A percentile compares a stretch with the other conserved stretches of the same genome.
Evolutionary conservation across 2,329 filamentous ascomycete genomes (phyloP).

Genomic region (Cercospora zeae-maydis): DNA sequence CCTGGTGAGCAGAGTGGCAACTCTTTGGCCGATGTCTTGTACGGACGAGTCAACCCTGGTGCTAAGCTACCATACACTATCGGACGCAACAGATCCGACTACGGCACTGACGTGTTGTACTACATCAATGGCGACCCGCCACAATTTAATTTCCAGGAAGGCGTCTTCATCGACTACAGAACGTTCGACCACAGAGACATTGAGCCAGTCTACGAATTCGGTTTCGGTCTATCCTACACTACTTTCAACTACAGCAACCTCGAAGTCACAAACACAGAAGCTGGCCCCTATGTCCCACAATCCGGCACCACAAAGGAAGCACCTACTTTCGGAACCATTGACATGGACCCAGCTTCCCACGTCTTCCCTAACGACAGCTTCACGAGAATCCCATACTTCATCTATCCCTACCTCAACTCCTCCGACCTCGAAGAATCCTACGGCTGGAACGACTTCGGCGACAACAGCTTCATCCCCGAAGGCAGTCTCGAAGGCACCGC

Average conservation of each 20-base stretch:
- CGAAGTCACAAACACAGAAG: slow-evolving; percentile 49
- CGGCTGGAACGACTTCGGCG: slow-evolving; percentile 57
- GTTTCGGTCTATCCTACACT: slow-evolving; percentile 63
- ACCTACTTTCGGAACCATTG: slow-evolving; percentile 61
- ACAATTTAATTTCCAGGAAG: slow-evolving; percentile 71
- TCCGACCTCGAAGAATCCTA: slow-evolving; percentile 57
- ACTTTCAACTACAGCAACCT: slow-evolving; percentile 71
- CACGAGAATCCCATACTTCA: slow-evolving; percentile 53
- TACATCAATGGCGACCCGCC: slow-evolving; percentile 66
- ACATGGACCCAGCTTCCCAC: slow-evolving; percentile 62
- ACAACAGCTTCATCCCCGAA: slow-evolving; percentile 58
- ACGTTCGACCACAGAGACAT: slow-evolving; percentile 65
- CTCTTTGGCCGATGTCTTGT: slow-evolving; percentile 24
- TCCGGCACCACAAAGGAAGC: slow-evolving; percentile 60
- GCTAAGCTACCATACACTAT: slow-evolving; percentile 61
- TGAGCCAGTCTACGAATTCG: slow-evolving; percentile 60
- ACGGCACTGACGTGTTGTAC: slow-evolving; percentile 61
- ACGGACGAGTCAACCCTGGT: slow-evolving; percentile 21
- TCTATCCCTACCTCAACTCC: slow-evolving; percentile 69
- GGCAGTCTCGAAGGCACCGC: slow-evolving; percentile 45
- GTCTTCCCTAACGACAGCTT: slow-evolving; percentile 59
- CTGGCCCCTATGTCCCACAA: slow-evolving; percentile 56
- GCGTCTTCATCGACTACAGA: slow-evolving; percentile 77
- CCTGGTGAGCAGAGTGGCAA: slow-evolving; percentile 33
- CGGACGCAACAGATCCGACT: slow-evolving; percentile 63